A percentile compares a stretch with the other conserved stretches of the same genome.
Conservation (phyloP, 352 stramenopile genomes). For the Pythium coloratum region DNA sequence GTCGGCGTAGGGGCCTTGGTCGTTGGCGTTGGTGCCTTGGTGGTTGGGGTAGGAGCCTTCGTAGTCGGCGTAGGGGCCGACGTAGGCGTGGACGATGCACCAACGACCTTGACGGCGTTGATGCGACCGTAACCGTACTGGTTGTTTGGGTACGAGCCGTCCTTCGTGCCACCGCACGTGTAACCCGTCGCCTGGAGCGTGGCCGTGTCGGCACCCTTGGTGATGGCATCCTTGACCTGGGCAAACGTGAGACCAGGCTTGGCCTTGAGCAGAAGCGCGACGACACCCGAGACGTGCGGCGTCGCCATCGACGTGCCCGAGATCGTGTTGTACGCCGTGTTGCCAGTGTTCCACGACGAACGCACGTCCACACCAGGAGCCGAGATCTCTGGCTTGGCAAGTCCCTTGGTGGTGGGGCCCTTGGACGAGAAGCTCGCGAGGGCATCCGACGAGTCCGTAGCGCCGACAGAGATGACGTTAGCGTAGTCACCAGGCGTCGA, state of each 20-base stretch:
- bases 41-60: background rate
- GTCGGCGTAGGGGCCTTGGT: no score
- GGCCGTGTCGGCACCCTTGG: background rate
- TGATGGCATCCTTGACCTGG: background rate
- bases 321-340: conserved; percentile 19
- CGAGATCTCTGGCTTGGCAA: conserved; percentile 30
- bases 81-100: background rate
- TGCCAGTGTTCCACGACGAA: conserved; percentile 12
- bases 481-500: conserved; percentile 18
- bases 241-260: background rate
- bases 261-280: conserved; percentile 25
- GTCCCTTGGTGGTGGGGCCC: conserved; percentile 10
- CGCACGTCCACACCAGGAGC: conserved; percentile 14
- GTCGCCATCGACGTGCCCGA: conserved; percentile 34
- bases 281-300: conserved; percentile 30
- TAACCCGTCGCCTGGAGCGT: background rate
- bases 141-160: conserved; percentile 9
- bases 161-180: background rate
- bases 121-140: conserved; percentile 33
- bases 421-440: conserved; percentile 18
- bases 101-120: conserved; percentile 1
- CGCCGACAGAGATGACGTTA: conserved; percentile 28
- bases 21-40: background rate
- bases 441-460: conserved; percentile 12
- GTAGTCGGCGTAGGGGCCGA: background rate